Evolutionary conservation across 805 yeast species (phyloP).

Genomic region (Ogataea ramenticola): DNA sequence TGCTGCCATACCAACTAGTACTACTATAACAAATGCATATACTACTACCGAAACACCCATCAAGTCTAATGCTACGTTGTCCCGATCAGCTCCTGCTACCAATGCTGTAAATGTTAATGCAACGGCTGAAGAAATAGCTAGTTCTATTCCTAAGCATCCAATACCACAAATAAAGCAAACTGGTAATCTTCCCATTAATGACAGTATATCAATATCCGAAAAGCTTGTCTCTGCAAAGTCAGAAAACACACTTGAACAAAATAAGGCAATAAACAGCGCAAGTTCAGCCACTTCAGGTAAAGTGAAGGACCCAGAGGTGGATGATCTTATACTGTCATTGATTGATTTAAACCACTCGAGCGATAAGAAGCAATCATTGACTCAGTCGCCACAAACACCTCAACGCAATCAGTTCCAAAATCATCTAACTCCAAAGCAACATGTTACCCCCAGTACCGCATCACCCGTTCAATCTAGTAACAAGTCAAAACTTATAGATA

Average conservation of each 20-base stretch:
- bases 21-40: too few species aligned
- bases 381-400: not conserved
- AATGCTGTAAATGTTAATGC: too few species aligned
- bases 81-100: too few species aligned
- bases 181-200: too few species aligned
- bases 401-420: not conserved
- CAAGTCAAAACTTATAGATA: constrained; percentile 12
- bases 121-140: too few species aligned
- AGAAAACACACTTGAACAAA: not conserved
- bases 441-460: constrained; percentile 8
- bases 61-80: too few species aligned
- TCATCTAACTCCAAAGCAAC: not conserved
- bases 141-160: too few species aligned
- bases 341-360: constrained; percentile 25
- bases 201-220: too few species aligned
- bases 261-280: not conserved
- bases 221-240: too few species aligned
- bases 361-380: constrained; percentile 10
- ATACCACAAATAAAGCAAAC: too few species aligned
- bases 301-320: constrained; percentile 28
- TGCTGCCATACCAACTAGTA: too few species aligned
- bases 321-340: constrained; percentile 27
- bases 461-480: constrained; percentile 18
- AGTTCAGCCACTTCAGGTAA: constrained; percentile 9
- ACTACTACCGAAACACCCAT: too few species aligned